These are phyloP conservation scores for Hyphopichia burtonii DNA, from an alignment of 1,139 yeast species.

Conservation along the genomic window DNA sequence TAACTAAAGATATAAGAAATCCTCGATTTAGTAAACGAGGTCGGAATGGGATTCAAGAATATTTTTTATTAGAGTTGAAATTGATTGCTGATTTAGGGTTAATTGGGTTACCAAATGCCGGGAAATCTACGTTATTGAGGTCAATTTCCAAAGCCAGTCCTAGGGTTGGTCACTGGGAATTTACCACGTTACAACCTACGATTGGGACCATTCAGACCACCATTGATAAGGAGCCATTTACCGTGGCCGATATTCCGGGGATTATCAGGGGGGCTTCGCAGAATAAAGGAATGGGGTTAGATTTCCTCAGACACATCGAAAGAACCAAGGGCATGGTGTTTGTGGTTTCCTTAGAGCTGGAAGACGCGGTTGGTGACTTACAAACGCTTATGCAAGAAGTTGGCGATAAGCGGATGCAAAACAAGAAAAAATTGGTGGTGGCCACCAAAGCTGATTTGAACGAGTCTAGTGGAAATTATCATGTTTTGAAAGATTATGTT, in stretches of 20 bases:
- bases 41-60: slow-evolving; percentile 62
- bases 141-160: slow-evolving; percentile 93
- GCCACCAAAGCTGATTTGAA: slow-evolving; percentile 90
- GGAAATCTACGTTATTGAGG: slow-evolving; percentile 82
- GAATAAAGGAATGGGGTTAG: slow-evolving; percentile 91
- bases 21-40: slow-evolving; percentile 88
- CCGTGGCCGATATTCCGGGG: slow-evolving; percentile 98
- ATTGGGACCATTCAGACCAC: slow-evolving; percentile 80
- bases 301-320: slow-evolving; percentile 87
- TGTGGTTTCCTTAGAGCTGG: slow-evolving; percentile 71
- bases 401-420: slow-evolving; percentile 57
- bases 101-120: slow-evolving; percentile 96
- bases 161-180: slow-evolving; percentile 94
- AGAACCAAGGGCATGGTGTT: slow-evolving; percentile 87
- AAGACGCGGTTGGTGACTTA: slow-evolving; percentile 65
- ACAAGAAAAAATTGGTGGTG: slow-evolving; percentile 67
- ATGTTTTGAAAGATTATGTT: slow-evolving; percentile 34
- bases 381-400: slow-evolving; percentile 63
- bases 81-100: slow-evolving; percentile 89
- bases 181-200: slow-evolving; percentile 89
- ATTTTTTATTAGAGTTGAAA: slow-evolving; percentile 78
- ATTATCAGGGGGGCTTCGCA: slow-evolving; percentile 83
- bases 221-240: slow-evolving; percentile 70
- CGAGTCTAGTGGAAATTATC: slow-evolving; percentile 46
- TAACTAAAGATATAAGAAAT: slow-evolving; percentile 78